Evolutionary conservation across 805 yeast species (phyloP).

Genomic region (Komagataella phaffii): DNA sequence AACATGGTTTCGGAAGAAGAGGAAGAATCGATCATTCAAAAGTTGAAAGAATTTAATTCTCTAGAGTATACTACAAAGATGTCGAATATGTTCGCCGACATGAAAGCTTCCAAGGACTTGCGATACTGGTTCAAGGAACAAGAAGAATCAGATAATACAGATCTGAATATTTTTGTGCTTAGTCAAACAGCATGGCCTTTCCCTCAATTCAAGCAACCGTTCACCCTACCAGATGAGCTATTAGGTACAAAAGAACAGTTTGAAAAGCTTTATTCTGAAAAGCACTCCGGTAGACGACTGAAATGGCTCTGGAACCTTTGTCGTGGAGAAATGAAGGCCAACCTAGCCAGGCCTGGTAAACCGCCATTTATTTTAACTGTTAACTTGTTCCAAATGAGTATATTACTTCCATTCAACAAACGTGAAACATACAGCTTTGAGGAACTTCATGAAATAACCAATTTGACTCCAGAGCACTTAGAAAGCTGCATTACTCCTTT

Average conservation of each 20-base stretch:
- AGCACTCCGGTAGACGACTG: slow-evolving; percentile 78
- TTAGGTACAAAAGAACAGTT: slow-evolving; percentile 51
- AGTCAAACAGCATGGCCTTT: slow-evolving; percentile 90
- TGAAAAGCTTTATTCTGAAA: slow-evolving; percentile 51
- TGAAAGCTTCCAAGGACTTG: slow-evolving; percentile 70
- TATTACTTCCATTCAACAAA: slow-evolving; percentile 73
- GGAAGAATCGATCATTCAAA: slow-evolving; percentile 76
- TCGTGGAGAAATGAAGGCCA: slow-evolving; percentile 83
- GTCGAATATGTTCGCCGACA: slow-evolving; percentile 92
- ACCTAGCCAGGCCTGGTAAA: slow-evolving; percentile 66
- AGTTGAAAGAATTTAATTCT: slow-evolving; percentile 80
- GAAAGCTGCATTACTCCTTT: slow-evolving; percentile 72
- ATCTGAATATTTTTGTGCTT: slow-evolving; percentile 62
- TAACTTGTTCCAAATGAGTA: slow-evolving; percentile 78
- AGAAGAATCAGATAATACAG: slow-evolving; percentile 23
- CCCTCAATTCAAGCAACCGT: slow-evolving; percentile 29
- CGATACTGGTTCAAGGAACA: slow-evolving; percentile 41
- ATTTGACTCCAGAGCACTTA: slow-evolving; percentile 48
- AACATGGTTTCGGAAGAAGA: slow-evolving; percentile 75
- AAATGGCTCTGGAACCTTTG: slow-evolving; percentile 96
- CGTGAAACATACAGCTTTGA: slow-evolving; percentile 42
- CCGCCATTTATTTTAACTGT: slow-evolving; percentile 74
- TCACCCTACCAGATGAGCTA: slow-evolving; percentile 58
- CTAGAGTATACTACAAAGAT: slow-evolving; percentile 88
- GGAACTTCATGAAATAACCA: slow-evolving; percentile 55